Base-by-base conservation (phyloP, 2,329 filamentous ascomycete genomes). In the Fusarium xylarioides region DNA sequence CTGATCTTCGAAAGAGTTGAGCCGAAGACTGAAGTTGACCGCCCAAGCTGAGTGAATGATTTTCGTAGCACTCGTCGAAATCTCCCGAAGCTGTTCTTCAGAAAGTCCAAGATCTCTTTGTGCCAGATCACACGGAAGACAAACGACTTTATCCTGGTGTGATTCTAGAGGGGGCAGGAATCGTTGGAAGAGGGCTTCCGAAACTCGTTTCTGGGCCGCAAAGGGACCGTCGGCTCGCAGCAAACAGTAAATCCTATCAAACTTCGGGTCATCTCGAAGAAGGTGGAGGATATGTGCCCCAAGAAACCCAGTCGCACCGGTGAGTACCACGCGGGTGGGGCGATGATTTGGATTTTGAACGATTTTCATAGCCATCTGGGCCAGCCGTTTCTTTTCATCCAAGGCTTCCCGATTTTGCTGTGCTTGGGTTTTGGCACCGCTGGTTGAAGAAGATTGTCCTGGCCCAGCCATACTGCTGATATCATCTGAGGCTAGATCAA, bases 261-360 rank as follows among this genome's bases (percentile, higher is more conserved):
- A 14, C 0, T 38, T 7, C 0, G 34, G 2, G n/a, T 76, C 59
- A 3, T 63, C 47, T 0, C 46, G 68, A 11, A 79, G 71, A 30
- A 71, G 37, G 7, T 78, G 47, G 8, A 80, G 71, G 3, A 91
- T 81, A 71, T 91, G 90, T 0, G 88, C 85, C 4, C 91, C 91
- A 0, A 93, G 83, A 4, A 90, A 91, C 2, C 91, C 91, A 1
- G 91, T 93, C 1, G 87, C 86, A 4, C 91, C 91, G 1, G 91
- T 93, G 7, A 93, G 78, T 4, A 90, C 79, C 3, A 79, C 63
- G 1, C 42, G 50, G 0, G 23, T 54, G 11, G 35, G 23, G 14
- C 50, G 35, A 14, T 40, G 2, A 40, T n/a, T 18, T 2, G 34
- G 19, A 7, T 30, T 26, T 18, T 54, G 34, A 4, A 40, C 50